These are phyloP conservation scores for Hypoxylon lienhwacheense DNA, from an alignment of 495 filamentous ascomycete species.

Conservation along the genomic window DNA sequence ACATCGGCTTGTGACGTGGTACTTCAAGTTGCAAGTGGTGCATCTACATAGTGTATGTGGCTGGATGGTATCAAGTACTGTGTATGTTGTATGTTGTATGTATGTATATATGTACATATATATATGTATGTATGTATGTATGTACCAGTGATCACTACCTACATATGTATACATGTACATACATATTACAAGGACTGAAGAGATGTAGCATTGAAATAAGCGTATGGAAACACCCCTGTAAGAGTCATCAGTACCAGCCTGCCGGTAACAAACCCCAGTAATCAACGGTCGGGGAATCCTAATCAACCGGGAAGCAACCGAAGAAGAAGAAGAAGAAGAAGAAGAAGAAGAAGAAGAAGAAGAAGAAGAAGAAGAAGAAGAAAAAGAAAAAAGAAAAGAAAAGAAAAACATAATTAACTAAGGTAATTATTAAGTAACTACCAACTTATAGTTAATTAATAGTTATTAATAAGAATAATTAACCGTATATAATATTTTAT, in stretches of 20 bases:
- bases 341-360: background rate
- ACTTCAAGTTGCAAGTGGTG: too few species aligned
- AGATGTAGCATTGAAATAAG: background rate
- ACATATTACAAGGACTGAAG: background rate
- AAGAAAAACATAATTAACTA: too few species aligned
- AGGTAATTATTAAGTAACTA: too few species aligned
- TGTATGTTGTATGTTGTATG: background rate
- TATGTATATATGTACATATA: background rate
- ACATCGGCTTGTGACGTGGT: too few species aligned
- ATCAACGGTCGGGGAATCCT: slow-evolving; percentile 15
- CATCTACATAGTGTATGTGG: background rate
- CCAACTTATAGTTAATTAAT: too few species aligned
- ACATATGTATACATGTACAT: slow-evolving; percentile 1
- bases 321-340: background rate
- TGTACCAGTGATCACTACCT: too few species aligned
- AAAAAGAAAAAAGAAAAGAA: too few species aligned
- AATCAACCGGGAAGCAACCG: slow-evolving; percentile 20
- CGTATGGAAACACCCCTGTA: slow-evolving; percentile 12
- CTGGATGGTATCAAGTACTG: background rate
- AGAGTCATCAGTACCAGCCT: slow-evolving; percentile 5
- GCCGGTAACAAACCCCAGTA: background rate
- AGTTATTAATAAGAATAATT: too few species aligned
- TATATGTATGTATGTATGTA: background rate
- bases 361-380: too few species aligned
- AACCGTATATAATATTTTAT: too few species aligned